Evolutionary conservation across 2,329 filamentous ascomycete genomes (phyloP), one percentile per base, ranked within the genome.

Genomic region (Trichoderma sp.): DNA sequence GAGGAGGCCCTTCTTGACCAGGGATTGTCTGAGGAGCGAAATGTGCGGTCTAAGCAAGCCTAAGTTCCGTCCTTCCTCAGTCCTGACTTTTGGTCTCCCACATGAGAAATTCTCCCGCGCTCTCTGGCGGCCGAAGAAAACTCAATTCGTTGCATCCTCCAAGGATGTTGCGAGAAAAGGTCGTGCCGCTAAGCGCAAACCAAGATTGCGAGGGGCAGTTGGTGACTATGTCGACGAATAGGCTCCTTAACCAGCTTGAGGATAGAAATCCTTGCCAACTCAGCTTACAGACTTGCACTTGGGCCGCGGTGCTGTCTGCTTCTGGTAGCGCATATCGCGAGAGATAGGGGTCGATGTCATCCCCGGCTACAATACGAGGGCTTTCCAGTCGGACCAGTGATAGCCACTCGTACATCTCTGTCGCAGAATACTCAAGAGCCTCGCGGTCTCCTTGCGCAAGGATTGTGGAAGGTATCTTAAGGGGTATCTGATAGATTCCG

Each of bases 1-100:
- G 88, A 92, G 75, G 94, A 98, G 77, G 94, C 93, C 3, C 84
- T 99, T 21, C 83, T 87, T 28, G 93, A 90, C 1, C 86, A 93
- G 69, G 88, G 86, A 28, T 80, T 90, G 4, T 87, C 88, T 24
- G 88, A 89, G 67, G 89, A 90, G 72, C 87, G 91, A 74, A 91
- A 88, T 73, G 89, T 92, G 58, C 89, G 91, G 74, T 81, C 86
- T 73, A 88, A 89, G 75, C 86, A 88, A 73, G 86, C 85, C 30
- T 93, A 75, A 76, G 34, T 3, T 56, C 15, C 32, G 8, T 53
- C 14, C 21, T 11, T 53, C 24, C 21, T 78, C 79, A 86, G 71
- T 86, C 82, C 28, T 83, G 81, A 69, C 81, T 79, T 69, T 83
- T 85, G 71, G 88, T 83, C 76, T 90, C 88, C 90, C 89, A 91